phyloP scores from a whole-genome alignment of 306 rosid species.

The Geum urbanum region DNA sequence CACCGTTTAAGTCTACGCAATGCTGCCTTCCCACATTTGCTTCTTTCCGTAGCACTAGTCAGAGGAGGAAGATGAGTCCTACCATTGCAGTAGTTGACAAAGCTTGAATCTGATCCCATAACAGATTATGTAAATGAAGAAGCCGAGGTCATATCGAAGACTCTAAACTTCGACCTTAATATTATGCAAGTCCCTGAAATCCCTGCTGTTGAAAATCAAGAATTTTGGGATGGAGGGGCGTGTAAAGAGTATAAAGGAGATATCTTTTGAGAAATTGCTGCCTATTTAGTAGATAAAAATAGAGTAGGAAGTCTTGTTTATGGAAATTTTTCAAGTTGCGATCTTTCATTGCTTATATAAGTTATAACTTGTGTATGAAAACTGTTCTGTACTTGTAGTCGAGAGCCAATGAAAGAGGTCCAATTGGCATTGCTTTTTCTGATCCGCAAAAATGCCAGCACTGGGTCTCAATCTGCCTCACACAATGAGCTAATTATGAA shows the following conservation, averaged over 20 bases:
- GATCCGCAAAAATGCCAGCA: no score
- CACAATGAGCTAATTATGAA: not conserved
- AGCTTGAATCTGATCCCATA: constrained; percentile 15
- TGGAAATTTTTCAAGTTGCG: not conserved
- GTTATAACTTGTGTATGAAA: no score
- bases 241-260: constrained; percentile 25
- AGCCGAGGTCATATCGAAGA: constrained; percentile 12
- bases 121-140: constrained; percentile 14
- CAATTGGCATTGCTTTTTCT: no score
- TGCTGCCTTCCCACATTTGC: constrained; percentile 80
- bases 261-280: constrained; percentile 16
- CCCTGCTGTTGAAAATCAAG: constrained; percentile 28
- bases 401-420: no score
- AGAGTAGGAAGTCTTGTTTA: not conserved
- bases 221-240: constrained; percentile 30
- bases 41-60: constrained; percentile 61
- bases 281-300: constrained; percentile 1
- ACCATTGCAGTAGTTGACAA: constrained; percentile 54
- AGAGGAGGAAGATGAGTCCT: constrained; percentile 64
- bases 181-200: constrained; percentile 35
- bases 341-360: no score
- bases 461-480: not conserved
- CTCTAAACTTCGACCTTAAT: constrained; percentile 6
- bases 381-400: no score
- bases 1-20: constrained; percentile 40